Evolutionary conservation across 495 filamentous ascomycete genomes (phyloP).

Genomic region (Tuber calosporum): DNA sequence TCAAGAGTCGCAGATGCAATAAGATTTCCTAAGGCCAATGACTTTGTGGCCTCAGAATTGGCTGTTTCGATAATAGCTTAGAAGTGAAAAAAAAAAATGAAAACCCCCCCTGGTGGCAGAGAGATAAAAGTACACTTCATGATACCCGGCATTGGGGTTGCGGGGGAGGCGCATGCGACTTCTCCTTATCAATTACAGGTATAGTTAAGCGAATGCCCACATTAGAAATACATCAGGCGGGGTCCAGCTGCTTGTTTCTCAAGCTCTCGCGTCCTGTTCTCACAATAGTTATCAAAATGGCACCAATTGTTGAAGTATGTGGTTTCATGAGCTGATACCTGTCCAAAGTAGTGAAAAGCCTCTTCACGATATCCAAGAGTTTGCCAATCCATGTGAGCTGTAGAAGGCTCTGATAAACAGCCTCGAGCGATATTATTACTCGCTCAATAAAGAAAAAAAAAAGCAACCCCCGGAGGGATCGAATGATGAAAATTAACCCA

Average conservation of each 20-base stretch:
- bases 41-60: background rate
- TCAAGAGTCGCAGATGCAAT: constrained; percentile 56
- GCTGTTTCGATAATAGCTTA: background rate
- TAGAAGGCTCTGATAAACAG: constrained; percentile 89
- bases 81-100: background rate
- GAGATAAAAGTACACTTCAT: background rate
- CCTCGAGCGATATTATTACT: constrained; percentile 50
- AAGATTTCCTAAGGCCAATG: background rate
- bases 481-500: constrained; percentile 89
- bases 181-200: constrained; percentile 43
- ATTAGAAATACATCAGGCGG: constrained; percentile 35
- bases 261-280: constrained; percentile 79
- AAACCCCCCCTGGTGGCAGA: background rate
- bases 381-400: constrained; percentile 97
- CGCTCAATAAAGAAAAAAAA: background rate
- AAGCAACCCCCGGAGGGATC: constrained; percentile 41
- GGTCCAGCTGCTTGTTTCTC: constrained; percentile 50
- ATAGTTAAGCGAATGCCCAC: constrained; percentile 39
- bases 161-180: constrained; percentile 40
- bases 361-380: constrained; percentile 85
- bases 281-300: constrained; percentile 88
- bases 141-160: constrained; percentile 53
- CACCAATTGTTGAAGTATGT: constrained; percentile 64
- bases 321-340: constrained; percentile 76
- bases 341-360: constrained; percentile 81